Base-by-base conservation (phyloP, 1,284 basidiomycete species). In the Hemileia vastatrix region DNA sequence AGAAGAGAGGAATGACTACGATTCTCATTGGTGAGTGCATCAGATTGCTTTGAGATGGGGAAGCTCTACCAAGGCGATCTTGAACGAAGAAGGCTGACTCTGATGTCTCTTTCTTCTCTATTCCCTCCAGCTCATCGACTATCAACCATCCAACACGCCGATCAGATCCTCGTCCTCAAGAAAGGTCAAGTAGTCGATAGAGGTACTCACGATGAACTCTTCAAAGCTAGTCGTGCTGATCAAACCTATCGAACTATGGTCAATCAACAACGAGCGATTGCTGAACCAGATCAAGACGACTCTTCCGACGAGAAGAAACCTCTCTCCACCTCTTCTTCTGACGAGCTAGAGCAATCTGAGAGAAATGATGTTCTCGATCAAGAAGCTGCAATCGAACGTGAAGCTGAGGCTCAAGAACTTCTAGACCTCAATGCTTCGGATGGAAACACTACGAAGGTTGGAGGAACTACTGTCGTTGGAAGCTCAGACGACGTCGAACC, bases 61-160 rank as follows among this genome's bases (percentile, higher is more conserved):
- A 19, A 23, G 21, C 18, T 47, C 45, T 47, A 23, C 21, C 4
- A 23, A 47, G 45, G 18, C 21, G 18, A 47, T 19, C 45, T 47
- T 18, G 45, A 47, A 23, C 45, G 45, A 23, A 18, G 45, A 19
- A 47, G 21, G 45, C 45, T 47, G 33, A 66, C 70, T 33, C 77
- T 80, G 36, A 78, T 80, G 67, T 66, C 69, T 18, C 71, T 76
- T 64, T 78, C 78, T 57, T 80, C 79, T 2, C 79, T 80, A 55
- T 80, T 79, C 67, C 77, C 80, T 63, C 78, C 80, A 21, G 79
- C 79, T 1, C 79, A 80, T 67, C 71, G 79, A 27, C 68, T 80
- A 4, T 79, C 77, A 15, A 77, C 78, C 1, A 80, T 80, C 66
- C 77, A 77, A 44, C 76, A 77, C 51, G 79, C 79, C 2, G 76